These are phyloP conservation scores for Symbiotaphrina buchneri DNA, from an alignment of 495 filamentous ascomycete genomes.

Conservation along the genomic window DNA sequence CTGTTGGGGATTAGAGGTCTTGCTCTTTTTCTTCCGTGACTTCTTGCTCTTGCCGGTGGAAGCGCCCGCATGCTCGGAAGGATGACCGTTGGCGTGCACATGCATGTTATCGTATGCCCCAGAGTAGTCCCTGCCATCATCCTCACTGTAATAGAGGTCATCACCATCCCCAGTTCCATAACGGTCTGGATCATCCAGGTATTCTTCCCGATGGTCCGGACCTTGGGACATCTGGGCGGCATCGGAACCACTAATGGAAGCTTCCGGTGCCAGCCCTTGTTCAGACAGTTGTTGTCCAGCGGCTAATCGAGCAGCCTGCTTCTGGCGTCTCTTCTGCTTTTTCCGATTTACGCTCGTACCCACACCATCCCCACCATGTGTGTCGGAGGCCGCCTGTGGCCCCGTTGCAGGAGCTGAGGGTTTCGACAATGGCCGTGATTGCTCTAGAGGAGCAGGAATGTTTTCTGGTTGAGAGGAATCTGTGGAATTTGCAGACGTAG, in stretches of 20 bases:
- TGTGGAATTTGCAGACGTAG: too few species aligned
- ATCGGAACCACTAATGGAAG: slow-evolving; percentile 5
- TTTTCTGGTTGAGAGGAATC: too few species aligned
- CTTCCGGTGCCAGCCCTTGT: slow-evolving; percentile 4
- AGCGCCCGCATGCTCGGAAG: not conserved
- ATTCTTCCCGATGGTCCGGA: slow-evolving; percentile 5
- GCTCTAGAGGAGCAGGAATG: too few species aligned
- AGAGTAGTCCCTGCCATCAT: slow-evolving; percentile 10
- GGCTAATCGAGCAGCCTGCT: slow-evolving; percentile 19
- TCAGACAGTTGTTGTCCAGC: slow-evolving; percentile 19
- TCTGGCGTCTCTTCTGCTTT: slow-evolving; percentile 51
- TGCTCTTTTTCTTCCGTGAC: slow-evolving; percentile 6
- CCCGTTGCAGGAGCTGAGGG: too few species aligned
- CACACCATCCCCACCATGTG: too few species aligned
- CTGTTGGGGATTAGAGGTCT: slow-evolving; percentile 1
- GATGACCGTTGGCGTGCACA: not conserved
- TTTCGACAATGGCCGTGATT: too few species aligned
- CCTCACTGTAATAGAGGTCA: slow-evolving; percentile 19
- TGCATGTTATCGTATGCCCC: slow-evolving; percentile 4
- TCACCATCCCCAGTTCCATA: slow-evolving; percentile 16
- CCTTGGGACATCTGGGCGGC: too few species aligned
- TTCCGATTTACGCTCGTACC: slow-evolving; percentile 48
- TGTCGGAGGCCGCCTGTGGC: too few species aligned
- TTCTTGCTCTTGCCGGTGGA: slow-evolving; percentile 5
- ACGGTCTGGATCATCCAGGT: slow-evolving; percentile 10